These are phyloP conservation scores for Austroboletus festivus DNA, from an alignment of 768 basidiomycete genomes.

Conservation along the genomic window DNA sequence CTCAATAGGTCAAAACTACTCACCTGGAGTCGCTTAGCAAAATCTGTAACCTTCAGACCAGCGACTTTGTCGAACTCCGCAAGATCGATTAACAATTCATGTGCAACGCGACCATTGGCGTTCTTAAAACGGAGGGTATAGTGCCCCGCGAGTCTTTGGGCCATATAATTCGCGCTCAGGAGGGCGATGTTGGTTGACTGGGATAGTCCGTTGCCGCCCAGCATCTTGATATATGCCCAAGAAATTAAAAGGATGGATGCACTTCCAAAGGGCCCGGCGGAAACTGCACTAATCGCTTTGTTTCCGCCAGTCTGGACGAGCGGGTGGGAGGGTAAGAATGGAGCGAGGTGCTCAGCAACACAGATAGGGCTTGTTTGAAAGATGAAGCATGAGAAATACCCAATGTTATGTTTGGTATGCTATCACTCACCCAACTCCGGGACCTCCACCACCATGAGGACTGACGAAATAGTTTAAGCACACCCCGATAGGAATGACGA, in stretches of 20 bases:
- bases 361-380: constrained; percentile 78
- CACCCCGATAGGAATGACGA: neutral
- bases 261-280: constrained; percentile 91
- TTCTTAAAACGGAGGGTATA: constrained; percentile 91
- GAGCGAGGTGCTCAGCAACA: constrained; percentile 87
- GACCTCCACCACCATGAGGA: constrained; percentile 96
- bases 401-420: neutral
- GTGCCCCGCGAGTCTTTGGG: constrained; percentile 75
- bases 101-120: constrained; percentile 86
- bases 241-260: constrained; percentile 95
- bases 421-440: constrained; percentile 79
- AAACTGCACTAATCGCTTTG: constrained; percentile 81
- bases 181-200: constrained; percentile 85
- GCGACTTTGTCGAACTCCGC: constrained; percentile 91
- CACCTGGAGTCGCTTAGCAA: constrained; percentile 93
- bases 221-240: constrained; percentile 99
- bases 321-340: constrained; percentile 92
- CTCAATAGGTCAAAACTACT: neutral
- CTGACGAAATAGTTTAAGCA: constrained; percentile 35
- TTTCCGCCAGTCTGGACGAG: constrained; percentile 60
- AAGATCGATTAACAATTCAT: constrained; percentile 93
- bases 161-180: constrained; percentile 97
- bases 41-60: constrained; percentile 90
- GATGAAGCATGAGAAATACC: constrained; percentile 2
- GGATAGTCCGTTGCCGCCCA: constrained; percentile 88